Base-by-base conservation (phyloP, 2,329 filamentous ascomycete genomes). In the Clarireedia paspali region DNA sequence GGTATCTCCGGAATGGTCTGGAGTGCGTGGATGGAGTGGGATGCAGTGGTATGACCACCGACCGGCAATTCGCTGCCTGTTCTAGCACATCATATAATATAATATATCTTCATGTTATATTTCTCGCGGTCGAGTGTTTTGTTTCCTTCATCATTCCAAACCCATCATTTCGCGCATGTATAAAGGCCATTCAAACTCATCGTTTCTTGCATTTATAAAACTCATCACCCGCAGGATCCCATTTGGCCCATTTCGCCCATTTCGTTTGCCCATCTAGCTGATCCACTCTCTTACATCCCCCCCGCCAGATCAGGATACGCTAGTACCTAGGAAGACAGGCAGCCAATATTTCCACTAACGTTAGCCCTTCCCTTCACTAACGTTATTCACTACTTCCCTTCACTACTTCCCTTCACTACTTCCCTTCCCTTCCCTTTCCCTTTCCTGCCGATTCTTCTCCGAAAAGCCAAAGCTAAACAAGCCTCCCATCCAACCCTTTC, bases 251-350 rank as follows among this genome's bases (percentile, higher is more conserved):
- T 39, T 14, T 14, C 5, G 6, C 7, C 15, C 17, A 42, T 17
- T 44, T 20, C 17, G 15, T 44, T 17, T 44, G 23, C 23, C 17
- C 27, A n/a, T 34, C 15, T 34, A 20, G 27, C 3, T 39, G 26
- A 42, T n/a, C 51, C 51, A 54, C 44, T 48, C 51, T 54, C 34
- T 40, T 44, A 49, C 45, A 49, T 50, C 26, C 23, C 20, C 39
- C 26, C 52, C 46, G 39, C 52, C 26, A 17, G 27, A 49, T 40
- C 9, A 47, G 52, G 27, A 54, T 24, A 10, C 34, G 42, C 46
- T 54, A 54, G 52, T 44, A 20, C 30, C 30, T 12, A 44, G 23
- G 40, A 10, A 17, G 24, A 14, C n/a, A 54, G 17, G 36, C 12
- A 42, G 24, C 52, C 52, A 26, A 48, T 48, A 54, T 49, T 49